Conservation (phyloP, 2,329 filamentous ascomycete genomes). For the Teratosphaeria gauchensis region DNA sequence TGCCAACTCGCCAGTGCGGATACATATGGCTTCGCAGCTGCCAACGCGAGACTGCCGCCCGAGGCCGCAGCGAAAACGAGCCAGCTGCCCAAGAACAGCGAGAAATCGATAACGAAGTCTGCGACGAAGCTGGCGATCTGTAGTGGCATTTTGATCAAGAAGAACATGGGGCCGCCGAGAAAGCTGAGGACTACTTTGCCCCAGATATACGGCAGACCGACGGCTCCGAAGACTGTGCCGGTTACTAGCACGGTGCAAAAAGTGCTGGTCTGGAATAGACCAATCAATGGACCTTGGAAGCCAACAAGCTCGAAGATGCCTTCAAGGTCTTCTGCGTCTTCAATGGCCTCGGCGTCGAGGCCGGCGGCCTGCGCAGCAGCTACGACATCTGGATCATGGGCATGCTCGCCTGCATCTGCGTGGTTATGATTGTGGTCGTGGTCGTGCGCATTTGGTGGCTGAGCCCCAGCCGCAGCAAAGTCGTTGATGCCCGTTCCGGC, state of each 20-base stretch:
- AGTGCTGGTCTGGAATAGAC: slow-evolving; percentile 85
- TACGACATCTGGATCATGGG: slow-evolving; percentile 45
- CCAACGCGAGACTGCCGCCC: slow-evolving; percentile 3
- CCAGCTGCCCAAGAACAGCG: slow-evolving; percentile 48
- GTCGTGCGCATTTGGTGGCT: not conserved
- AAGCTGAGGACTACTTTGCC: slow-evolving; percentile 76
- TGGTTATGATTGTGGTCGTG: not conserved
- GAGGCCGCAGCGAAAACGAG: slow-evolving; percentile 7
- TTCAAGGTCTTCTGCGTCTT: slow-evolving; percentile 86
- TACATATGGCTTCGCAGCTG: not conserved
- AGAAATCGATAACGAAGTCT: slow-evolving; percentile 69
- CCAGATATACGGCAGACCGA: slow-evolving; percentile 87
- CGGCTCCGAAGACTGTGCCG: slow-evolving; percentile 71
- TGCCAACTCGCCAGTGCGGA: not conserved
- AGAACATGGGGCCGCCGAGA: slow-evolving; percentile 64
- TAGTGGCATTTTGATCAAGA: slow-evolving; percentile 58
- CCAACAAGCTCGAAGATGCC: slow-evolving; percentile 93
- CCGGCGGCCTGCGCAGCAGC: slow-evolving; percentile 58
- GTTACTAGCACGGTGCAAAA: slow-evolving; percentile 89
- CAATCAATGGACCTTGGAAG: slow-evolving; percentile 85
- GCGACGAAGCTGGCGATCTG: slow-evolving; percentile 61
- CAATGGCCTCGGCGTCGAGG: slow-evolving; percentile 64
- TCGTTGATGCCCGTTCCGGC: slow-evolving; percentile 29
- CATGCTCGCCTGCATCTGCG: not conserved
- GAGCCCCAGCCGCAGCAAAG: slow-evolving; percentile 6